Conservation (phyloP, 495 filamentous ascomycete genomes). For the Margaritispora aquatica region DNA sequence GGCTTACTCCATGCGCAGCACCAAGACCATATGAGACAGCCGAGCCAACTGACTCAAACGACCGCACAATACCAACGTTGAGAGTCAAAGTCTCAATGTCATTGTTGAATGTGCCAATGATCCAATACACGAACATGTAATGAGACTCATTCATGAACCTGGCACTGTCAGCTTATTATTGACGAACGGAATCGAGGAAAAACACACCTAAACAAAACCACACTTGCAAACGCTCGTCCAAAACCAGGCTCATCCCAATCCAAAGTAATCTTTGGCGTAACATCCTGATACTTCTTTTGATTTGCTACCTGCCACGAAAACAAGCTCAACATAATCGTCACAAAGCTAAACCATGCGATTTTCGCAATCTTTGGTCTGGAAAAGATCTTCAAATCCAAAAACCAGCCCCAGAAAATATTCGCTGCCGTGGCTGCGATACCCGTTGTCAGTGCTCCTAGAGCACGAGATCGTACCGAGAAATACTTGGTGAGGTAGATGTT, state of each 20-base stretch:
- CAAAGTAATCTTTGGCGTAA: slow-evolving; percentile 24
- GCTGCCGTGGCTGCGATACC: slow-evolving; percentile 41
- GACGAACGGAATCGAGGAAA: not conserved
- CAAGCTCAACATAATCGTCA: slow-evolving; percentile 26
- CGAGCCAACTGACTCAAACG: slow-evolving; percentile 43
- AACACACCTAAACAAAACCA: slow-evolving; percentile 31
- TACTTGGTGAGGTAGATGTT: slow-evolving; percentile 56
- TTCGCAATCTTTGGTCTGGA: slow-evolving; percentile 29
- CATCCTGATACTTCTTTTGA: slow-evolving; percentile 29
- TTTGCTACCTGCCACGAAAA: slow-evolving; percentile 37
- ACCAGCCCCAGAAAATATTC: slow-evolving; percentile 41
- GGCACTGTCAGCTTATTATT: not conserved
- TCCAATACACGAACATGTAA: slow-evolving; percentile 43
- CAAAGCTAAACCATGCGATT: slow-evolving; percentile 29
- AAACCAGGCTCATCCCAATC: slow-evolving; percentile 36
- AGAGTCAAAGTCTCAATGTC: slow-evolving; percentile 41
- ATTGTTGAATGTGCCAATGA: slow-evolving; percentile 42
- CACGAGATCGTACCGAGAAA: slow-evolving; percentile 49
- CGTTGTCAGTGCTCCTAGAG: slow-evolving; percentile 41
- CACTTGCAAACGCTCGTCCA: slow-evolving; percentile 33
- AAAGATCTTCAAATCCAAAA: slow-evolving; percentile 36
- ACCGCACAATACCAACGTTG: slow-evolving; percentile 41
- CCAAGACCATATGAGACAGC: slow-evolving; percentile 45
- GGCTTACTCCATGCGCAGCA: slow-evolving; percentile 28
- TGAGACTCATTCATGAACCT: slow-evolving; percentile 36